Conservation (phyloP, 2,329 filamentous ascomycete genomes). For the Stachybotrys chlorohalonatus region DNA sequence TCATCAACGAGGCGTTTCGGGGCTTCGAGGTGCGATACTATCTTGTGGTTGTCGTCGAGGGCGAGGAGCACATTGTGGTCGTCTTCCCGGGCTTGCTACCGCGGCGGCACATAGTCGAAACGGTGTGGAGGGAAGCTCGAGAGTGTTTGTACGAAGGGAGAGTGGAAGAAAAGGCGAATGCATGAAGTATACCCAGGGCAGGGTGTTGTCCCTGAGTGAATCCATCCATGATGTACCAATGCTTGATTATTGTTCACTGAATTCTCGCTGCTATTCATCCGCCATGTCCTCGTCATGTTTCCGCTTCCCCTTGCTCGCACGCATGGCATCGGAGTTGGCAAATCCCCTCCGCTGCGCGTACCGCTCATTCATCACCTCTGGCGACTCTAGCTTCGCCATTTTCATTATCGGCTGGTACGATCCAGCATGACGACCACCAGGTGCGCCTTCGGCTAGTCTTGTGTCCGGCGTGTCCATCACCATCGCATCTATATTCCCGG, state of each 20-base stretch:
- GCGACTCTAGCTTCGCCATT: constrained; percentile 36
- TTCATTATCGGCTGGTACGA: constrained; percentile 47
- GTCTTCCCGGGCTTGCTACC: constrained; percentile 83
- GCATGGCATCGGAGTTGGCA: constrained; percentile 39
- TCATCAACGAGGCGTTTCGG: constrained; percentile 90
- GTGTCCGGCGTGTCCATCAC: constrained; percentile 12
- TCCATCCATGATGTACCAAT: background rate
- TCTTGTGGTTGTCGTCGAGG: constrained; percentile 80
- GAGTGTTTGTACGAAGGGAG: constrained; percentile 63
- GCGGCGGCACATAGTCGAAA: constrained; percentile 64
- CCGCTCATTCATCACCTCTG: constrained; percentile 48
- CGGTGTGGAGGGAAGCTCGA: constrained; percentile 80
- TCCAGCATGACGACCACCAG: constrained; percentile 39
- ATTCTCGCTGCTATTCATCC: constrained; percentile 9
- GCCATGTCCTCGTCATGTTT: constrained; percentile 16
- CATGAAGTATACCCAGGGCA: background rate
- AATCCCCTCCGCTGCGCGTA: constrained; percentile 56
- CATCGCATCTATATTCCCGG: constrained; percentile 16
- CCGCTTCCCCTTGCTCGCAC: constrained; percentile 20
- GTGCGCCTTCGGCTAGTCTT: constrained; percentile 45
- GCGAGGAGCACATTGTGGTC: constrained; percentile 82
- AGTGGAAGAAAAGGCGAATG: constrained; percentile 18
- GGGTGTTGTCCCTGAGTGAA: background rate
- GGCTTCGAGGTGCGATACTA: constrained; percentile 90
- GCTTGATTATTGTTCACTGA: background rate